These are phyloP conservation scores for Daedalea quercina DNA, from an alignment of 768 basidiomycete genomes.

Conservation along the genomic window DNA sequence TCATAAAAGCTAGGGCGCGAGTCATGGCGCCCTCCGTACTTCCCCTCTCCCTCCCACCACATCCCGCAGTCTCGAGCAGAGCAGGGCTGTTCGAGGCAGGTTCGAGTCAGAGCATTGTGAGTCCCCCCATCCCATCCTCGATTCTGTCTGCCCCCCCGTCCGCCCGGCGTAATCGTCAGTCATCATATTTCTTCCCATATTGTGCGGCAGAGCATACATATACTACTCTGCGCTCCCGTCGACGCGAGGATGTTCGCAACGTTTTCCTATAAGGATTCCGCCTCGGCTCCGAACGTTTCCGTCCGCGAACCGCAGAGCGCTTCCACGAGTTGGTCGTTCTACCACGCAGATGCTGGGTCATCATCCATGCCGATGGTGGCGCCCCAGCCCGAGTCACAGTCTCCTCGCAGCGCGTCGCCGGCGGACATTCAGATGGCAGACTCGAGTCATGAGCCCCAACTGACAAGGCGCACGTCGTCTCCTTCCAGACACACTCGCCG, in stretches of 20 bases:
- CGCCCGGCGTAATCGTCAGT: slow-evolving; percentile 12
- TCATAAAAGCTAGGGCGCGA: slow-evolving; percentile 16
- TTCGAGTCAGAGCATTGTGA: slow-evolving; percentile 11
- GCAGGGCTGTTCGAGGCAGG: slow-evolving; percentile 12
- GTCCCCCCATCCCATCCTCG: slow-evolving; percentile 7
- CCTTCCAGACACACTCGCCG: slow-evolving; percentile 19
- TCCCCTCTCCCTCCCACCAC: slow-evolving; percentile 13
- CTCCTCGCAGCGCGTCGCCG: slow-evolving; percentile 7
- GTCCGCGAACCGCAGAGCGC: background rate
- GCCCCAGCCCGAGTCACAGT: slow-evolving; percentile 7
- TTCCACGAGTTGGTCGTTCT: slow-evolving; percentile 13
- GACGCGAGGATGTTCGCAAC: slow-evolving; percentile 2
- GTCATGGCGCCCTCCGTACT: slow-evolving; percentile 17
- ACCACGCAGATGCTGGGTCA: slow-evolving; percentile 2
- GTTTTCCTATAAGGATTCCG: slow-evolving; percentile 6
- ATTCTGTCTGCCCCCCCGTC: slow-evolving; percentile 13
- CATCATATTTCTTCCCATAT: slow-evolving; percentile 9
- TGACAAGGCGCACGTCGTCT: slow-evolving; percentile 20
- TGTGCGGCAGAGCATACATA: background rate
- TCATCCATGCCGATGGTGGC: background rate
- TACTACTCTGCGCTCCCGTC: background rate
- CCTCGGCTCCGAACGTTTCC: slow-evolving; percentile 3
- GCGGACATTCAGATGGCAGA: slow-evolving; percentile 16
- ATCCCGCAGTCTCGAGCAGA: slow-evolving; percentile 12
- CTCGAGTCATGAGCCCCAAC: slow-evolving; percentile 14